A percentile compares a stretch with the other conserved stretches of the same genome.
phyloP scores from a whole-genome alignment of 495 filamentous ascomycete species.

The Cetradonia linearis region DNA sequence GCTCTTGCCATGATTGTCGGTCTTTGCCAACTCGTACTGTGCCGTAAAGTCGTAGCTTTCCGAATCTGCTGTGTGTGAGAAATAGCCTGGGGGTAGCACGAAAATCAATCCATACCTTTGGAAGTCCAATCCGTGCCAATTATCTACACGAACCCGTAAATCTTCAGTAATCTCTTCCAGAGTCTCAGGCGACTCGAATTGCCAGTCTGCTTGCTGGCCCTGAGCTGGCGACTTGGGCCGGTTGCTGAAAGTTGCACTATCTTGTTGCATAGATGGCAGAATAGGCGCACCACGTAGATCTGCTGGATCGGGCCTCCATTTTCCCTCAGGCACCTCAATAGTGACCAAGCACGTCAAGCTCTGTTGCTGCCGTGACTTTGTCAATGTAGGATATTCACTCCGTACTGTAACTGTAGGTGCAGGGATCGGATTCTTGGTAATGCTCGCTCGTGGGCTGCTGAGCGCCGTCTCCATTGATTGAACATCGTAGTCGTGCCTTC shows the following conservation, averaged over 20 bases:
- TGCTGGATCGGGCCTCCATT: conserved; percentile 80
- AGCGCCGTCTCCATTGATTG: conserved; percentile 91
- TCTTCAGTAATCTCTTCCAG: conserved; percentile 81
- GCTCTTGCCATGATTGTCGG: conserved; percentile 92
- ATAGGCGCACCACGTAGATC: conserved; percentile 62
- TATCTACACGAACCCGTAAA: conserved; percentile 76
- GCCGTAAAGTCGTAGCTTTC: conserved; percentile 84
- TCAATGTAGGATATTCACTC: conserved; percentile 94
- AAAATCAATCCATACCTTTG: conserved; percentile 46
- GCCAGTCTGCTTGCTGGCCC: conserved; percentile 25
- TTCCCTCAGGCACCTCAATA: conserved; percentile 85
- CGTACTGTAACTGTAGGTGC: conserved; percentile 83
- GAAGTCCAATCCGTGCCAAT: conserved; percentile 99
- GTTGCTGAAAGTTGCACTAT: conserved; percentile 36
- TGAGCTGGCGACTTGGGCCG: conserved; percentile 24
- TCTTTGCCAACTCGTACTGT: conserved; percentile 94
- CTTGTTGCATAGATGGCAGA: conserved; percentile 34
- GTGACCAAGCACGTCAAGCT: conserved; percentile 90
- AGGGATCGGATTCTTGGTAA: conserved; percentile 83
- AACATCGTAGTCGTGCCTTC: conserved; percentile 89
- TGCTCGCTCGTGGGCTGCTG: conserved; percentile 55
- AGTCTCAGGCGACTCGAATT: conserved; percentile 49
- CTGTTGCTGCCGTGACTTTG: conserved; percentile 84
- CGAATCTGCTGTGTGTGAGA: conserved; percentile 52
- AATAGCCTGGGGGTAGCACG: neutral